phyloP scores from a whole-genome alignment of 2,329 filamentous ascomycete genomes.

The Penicillium vulpinum region DNA sequence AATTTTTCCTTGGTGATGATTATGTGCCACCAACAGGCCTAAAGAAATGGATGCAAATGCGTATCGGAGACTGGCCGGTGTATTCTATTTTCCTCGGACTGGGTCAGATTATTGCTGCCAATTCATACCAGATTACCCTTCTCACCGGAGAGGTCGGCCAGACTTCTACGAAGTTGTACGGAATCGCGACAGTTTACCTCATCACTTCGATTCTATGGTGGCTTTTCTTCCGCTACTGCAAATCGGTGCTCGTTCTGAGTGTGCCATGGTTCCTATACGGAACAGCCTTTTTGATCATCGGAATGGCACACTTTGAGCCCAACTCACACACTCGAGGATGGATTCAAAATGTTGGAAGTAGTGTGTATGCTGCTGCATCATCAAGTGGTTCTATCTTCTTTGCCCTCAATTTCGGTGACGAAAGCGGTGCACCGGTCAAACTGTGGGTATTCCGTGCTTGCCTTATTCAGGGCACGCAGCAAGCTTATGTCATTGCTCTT shows the following conservation, averaged over 20 bases:
- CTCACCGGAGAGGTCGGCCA: conserved; percentile 64
- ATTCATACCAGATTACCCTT: conserved; percentile 69
- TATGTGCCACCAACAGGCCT: conserved; percentile 59
- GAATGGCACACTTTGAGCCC: conserved; percentile 57
- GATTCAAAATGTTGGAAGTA: conserved; percentile 63
- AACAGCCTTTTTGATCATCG: conserved; percentile 63
- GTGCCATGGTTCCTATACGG: conserved; percentile 65
- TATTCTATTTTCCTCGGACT: conserved; percentile 63
- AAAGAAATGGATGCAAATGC: conserved; percentile 56
- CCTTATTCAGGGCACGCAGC: conserved; percentile 66
- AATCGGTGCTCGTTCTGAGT: conserved; percentile 59
- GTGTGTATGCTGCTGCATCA: conserved; percentile 62
- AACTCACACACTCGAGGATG: conserved; percentile 47
- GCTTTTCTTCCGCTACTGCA: conserved; percentile 59
- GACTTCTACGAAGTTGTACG: conserved; percentile 60
- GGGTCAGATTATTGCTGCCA: conserved; percentile 64
- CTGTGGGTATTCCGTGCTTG: conserved; percentile 68
- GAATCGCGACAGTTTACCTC: conserved; percentile 61
- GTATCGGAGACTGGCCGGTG: conserved; percentile 64
- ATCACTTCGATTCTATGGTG: conserved; percentile 63
- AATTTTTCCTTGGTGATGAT: conserved; percentile 58
- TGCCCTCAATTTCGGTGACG: conserved; percentile 66
- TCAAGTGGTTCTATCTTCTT: conserved; percentile 66
- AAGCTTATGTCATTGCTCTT: conserved; percentile 63
- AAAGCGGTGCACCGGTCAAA: conserved; percentile 62